These are phyloP conservation scores for Cyathus striatus DNA, from an alignment of 768 basidiomycete genomes.

Conservation along the genomic window DNA sequence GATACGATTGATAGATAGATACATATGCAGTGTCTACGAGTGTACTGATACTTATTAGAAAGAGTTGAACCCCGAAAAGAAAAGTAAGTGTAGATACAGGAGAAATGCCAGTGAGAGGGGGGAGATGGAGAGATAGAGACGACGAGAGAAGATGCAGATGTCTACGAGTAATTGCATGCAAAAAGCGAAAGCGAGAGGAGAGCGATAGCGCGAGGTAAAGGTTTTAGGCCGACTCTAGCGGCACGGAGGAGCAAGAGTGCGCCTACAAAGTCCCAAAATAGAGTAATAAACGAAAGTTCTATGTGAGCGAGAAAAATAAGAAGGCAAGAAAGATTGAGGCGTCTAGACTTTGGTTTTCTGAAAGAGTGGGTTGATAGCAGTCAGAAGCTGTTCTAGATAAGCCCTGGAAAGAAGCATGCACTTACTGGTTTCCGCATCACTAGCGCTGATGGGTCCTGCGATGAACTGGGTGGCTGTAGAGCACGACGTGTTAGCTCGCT, in stretches of 20 bases:
- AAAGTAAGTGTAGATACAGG: conserved; percentile 11
- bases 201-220: neutral
- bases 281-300: conserved; percentile 6
- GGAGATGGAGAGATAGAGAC: too few relatives aligned
- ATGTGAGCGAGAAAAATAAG: neutral
- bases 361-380: too few relatives aligned
- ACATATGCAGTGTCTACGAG: conserved; percentile 10
- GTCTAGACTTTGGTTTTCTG: conserved; percentile 23
- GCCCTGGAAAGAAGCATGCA: conserved; percentile 17
- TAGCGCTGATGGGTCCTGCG: conserved; percentile 38
- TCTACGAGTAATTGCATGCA: conserved; percentile 17
- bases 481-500: neutral
- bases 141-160: too few relatives aligned
- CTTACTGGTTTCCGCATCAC: conserved; percentile 56
- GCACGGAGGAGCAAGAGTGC: neutral
- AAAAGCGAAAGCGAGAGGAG: conserved; percentile 7
- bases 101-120: conserved; percentile 5
- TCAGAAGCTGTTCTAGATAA: conserved; percentile 6
- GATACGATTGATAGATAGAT: conserved; percentile 1
- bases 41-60: conserved; percentile 17
- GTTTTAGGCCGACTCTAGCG: neutral
- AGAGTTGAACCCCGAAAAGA: conserved; percentile 11
- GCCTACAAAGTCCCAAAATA: conserved; percentile 3
- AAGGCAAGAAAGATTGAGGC: conserved; percentile 9
- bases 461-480: conserved; percentile 27